Evolutionary conservation across 352 stramenopile genomes (phyloP).

Genomic region (Pythium aristosporum): DNA sequence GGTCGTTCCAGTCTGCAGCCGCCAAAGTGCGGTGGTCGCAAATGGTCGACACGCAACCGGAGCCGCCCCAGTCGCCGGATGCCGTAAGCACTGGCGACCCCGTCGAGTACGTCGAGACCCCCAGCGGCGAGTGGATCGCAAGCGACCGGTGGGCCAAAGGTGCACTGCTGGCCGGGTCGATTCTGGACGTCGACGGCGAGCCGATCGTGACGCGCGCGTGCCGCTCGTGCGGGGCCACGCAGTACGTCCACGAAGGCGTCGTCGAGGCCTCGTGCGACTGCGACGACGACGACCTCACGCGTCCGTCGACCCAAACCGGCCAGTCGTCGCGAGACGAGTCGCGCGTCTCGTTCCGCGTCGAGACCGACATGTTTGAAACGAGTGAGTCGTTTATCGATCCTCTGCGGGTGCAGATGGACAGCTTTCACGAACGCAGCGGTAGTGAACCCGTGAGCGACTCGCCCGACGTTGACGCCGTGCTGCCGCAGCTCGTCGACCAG

Average conservation of each 20-base stretch:
- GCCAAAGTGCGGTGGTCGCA: constrained; percentile 11
- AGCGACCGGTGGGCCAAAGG: constrained; percentile 33
- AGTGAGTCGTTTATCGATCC: constrained; percentile 12
- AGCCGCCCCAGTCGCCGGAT: constrained; percentile 12
- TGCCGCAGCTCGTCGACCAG: constrained; percentile 33
- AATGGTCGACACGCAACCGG: constrained; percentile 11
- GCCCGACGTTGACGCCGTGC: constrained; percentile 25
- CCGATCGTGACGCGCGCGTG: constrained; percentile 36
- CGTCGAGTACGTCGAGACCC: constrained; percentile 59
- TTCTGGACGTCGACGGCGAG: constrained; percentile 19
- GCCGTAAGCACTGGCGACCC: constrained; percentile 38
- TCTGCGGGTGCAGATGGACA: background rate
- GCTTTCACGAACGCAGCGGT: background rate
- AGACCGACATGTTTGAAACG: constrained; percentile 7
- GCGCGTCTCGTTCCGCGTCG: constrained; percentile 22
- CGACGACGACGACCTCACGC: constrained; percentile 23
- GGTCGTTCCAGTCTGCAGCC: background rate
- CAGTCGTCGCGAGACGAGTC: constrained; percentile 20
- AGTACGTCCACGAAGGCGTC: constrained; percentile 40
- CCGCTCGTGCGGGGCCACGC: constrained; percentile 43
- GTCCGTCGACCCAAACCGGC: constrained; percentile 17
- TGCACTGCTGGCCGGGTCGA: constrained; percentile 1
- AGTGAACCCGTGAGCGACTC: background rate
- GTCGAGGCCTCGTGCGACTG: constrained; percentile 52
- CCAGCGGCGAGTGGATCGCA: constrained; percentile 64